These are phyloP conservation scores for Neurospora pannonica DNA, from an alignment of 495 filamentous ascomycete genomes.

Conservation along the genomic window DNA sequence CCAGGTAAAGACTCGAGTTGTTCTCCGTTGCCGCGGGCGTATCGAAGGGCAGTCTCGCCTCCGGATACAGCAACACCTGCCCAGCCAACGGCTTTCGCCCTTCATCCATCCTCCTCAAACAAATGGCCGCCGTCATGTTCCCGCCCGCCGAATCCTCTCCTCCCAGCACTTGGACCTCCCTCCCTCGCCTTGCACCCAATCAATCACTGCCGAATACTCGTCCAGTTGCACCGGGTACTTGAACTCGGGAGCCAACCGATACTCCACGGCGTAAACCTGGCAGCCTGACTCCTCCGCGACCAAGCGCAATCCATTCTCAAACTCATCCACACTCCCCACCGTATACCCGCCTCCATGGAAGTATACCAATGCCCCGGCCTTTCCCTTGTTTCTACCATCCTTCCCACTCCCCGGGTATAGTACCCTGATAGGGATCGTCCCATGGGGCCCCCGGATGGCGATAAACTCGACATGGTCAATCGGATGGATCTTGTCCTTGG, in stretches of 20 bases:
- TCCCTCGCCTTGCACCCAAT: slow-evolving; percentile 17
- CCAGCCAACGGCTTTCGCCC: slow-evolving; percentile 14
- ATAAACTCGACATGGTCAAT: slow-evolving; percentile 26
- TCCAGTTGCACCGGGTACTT: slow-evolving; percentile 26
- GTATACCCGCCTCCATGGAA: slow-evolving; percentile 36
- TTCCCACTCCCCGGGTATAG: slow-evolving; percentile 18
- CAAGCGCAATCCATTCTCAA: slow-evolving; percentile 27
- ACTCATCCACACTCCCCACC: slow-evolving; percentile 28
- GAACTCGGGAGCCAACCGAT: slow-evolving; percentile 29
- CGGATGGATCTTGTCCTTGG: slow-evolving; percentile 7
- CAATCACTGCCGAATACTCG: slow-evolving; percentile 23
- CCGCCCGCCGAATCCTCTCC: slow-evolving; percentile 29
- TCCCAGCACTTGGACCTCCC: slow-evolving; percentile 12
- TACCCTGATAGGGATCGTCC: slow-evolving; percentile 24
- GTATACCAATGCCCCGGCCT: slow-evolving; percentile 22
- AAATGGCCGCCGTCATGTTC: slow-evolving; percentile 28
- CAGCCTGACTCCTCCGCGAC: slow-evolving; percentile 16
- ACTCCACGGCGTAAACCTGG: slow-evolving; percentile 25
- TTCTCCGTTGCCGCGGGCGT: slow-evolving; percentile 25
- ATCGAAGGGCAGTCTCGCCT: slow-evolving; percentile 27
- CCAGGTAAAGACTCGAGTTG: slow-evolving; percentile 24
- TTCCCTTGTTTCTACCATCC: background rate
- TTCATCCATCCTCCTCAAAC: slow-evolving; percentile 17
- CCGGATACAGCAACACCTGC: slow-evolving; percentile 29
- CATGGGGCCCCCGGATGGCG: slow-evolving; percentile 26